Base-by-base conservation (phyloP, 768 basidiomycete species). In the Nevesoporus exiguus region DNA sequence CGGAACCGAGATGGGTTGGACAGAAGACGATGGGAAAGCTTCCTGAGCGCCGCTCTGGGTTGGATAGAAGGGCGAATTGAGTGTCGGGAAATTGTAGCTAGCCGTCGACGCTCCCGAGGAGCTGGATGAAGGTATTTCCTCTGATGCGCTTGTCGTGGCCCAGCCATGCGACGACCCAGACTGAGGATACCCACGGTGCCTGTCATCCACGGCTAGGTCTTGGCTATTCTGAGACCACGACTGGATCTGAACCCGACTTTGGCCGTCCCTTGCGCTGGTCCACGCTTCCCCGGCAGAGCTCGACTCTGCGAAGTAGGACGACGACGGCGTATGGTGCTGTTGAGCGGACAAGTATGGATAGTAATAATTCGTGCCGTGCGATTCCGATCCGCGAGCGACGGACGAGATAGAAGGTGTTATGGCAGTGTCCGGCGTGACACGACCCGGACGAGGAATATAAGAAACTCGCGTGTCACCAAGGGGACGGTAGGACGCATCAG, bases 51-150 rank as follows among this genome's bases (percentile, higher is more conserved):
- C 65, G 46, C 65, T 65, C 49, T 73, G 70, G 40, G 60, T 58
- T 21, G 84, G 84, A 65, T 75, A 81, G 69, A 82, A 85, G 11
- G 84, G 78, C 9, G 82, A 75, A 57, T 68, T 82, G 36, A 84
- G 74, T 15, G 84, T 84, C 39, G 80, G 78, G 64, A 85, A 78
- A 47, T 59, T 40, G 61, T 64, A 77, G 42, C 41, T 54, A 34
- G 67, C 62, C 34, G 67, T 31, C 25, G 64, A 27, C 8, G 60
- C 19, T 24, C 58, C 65, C 46, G 65, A 60, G 50, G 67, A 50
- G 39, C 55, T 59, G 41, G 58, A 53, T 42, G 63, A 56, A 51
- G 58, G 41, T 43, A 70, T 57, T 42, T 53, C 63, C 49, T 65
- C 67, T 14, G 71, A 62, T 25, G 57, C 42, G 17, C 53, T 21